These are phyloP conservation scores for Suillus occidentalis DNA, from an alignment of 768 basidiomycete genomes.

Conservation along the genomic window DNA sequence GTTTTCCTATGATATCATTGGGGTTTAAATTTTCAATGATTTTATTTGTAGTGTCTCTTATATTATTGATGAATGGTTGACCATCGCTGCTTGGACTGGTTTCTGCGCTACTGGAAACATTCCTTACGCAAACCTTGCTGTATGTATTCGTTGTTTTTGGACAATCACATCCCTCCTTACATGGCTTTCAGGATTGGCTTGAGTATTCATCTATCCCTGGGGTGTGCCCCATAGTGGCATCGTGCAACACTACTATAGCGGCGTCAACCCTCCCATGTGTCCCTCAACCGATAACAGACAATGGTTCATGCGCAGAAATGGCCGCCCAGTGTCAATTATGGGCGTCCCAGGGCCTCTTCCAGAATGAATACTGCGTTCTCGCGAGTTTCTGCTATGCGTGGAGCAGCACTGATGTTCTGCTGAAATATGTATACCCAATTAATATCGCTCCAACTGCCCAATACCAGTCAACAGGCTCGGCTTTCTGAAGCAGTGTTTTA, in stretches of 20 bases:
- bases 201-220: conserved; percentile 22
- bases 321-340: conserved; percentile 18
- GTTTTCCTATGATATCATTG: not conserved
- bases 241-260: conserved; percentile 12
- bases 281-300: conserved; percentile 22
- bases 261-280: conserved; percentile 13
- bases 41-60: conserved; percentile 9
- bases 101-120: conserved; percentile 22
- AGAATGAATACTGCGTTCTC: conserved; percentile 25
- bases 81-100: conserved; percentile 24
- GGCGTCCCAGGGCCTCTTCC: conserved; percentile 22
- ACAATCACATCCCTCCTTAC: not conserved
- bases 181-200: conserved; percentile 21
- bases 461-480: conserved; percentile 12
- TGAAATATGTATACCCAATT: conserved; percentile 17
- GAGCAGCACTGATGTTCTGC: conserved; percentile 22
- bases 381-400: conserved; percentile 26
- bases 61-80: conserved; percentile 14
- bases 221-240: conserved; percentile 16
- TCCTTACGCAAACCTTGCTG: conserved; percentile 22
- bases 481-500: conserved; percentile 22
- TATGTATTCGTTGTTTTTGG: not conserved
- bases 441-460: conserved; percentile 6
- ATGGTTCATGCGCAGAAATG: conserved; percentile 23
- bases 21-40: not conserved